Evolutionary conservation across 2,329 filamentous ascomycete genomes (phyloP), one percentile per base, ranked within the genome.

Genomic region (Pseudogymnoascus sp.): DNA sequence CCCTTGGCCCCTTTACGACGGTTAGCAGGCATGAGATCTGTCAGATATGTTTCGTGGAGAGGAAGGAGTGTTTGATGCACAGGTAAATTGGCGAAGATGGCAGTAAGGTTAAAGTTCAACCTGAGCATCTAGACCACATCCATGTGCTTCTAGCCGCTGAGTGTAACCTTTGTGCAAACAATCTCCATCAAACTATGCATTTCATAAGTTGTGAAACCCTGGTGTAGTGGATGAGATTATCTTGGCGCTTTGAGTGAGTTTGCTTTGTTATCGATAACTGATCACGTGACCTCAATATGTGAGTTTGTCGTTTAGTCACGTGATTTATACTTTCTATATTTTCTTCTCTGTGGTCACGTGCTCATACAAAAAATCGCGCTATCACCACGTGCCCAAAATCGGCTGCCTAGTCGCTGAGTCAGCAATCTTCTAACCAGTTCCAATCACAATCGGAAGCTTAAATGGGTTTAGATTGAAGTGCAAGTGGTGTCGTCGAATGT

Each of bases 391-490:
- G 47, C 47, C 5, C 25, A 18, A 5, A 11, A 31, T 53, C 25
- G 8, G 23, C 25, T 53, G 47, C 47, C 47, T 53, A 33, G 2
- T 18, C 11, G 25, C 25, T 53, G 47, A 53, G 47, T 53, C 47
- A 53, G 14, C 47, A 16, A 31, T 16, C 4, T 53, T 31, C 47
- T 18, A 53, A 53, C 33, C 47, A 53, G 47, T 53, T 53, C 47
- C 47, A 53, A 53, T 53, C 47, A 53, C 47, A 53, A 53, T 53
- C 47, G 47, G 47, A 53, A 53, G 47, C 47, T 53, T 53, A 31
- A 53, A 16, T 53, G 47, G 47, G 47, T 53, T 53, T 53, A 53
- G 47, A 25, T 53, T 53, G 47, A 7, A 50, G 25, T 53, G 25
- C n/a, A 7, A 38, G 37, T 18, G 47, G 47, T 53, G 47, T 53